Percentiles rank a stretch among this genome's conserved stretches.
phyloP scores from a whole-genome alignment of 495 filamentous ascomycete species.

The Penicillium canescens region DNA sequence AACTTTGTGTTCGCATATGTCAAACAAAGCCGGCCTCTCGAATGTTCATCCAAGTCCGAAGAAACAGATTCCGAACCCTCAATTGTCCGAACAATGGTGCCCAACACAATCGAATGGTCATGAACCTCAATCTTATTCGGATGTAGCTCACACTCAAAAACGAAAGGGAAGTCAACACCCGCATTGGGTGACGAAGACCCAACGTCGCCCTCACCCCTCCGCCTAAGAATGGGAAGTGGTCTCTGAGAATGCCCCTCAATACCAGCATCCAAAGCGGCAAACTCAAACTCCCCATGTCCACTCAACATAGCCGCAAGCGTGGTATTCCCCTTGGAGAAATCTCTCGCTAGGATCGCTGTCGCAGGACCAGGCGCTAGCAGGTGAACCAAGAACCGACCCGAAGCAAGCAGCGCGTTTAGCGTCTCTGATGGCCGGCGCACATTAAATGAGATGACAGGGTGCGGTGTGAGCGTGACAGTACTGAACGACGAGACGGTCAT shows the following conservation, averaged over 20 bases:
- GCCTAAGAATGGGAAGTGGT: conserved; percentile 33
- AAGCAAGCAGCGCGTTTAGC: conserved; percentile 57
- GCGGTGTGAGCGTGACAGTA: conserved; percentile 65
- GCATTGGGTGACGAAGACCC: not conserved
- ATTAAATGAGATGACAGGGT: conserved; percentile 78
- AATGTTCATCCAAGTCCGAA: conserved; percentile 11
- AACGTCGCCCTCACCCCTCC: conserved; percentile 8
- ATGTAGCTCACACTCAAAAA: conserved; percentile 41
- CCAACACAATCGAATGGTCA: conserved; percentile 47
- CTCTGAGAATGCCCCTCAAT: conserved; percentile 3
- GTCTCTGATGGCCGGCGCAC: conserved; percentile 73
- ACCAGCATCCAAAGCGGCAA: conserved; percentile 17
- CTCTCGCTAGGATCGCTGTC: conserved; percentile 40
- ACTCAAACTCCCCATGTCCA: conserved; percentile 41
- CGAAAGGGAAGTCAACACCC: conserved; percentile 35
- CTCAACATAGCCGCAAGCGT: conserved; percentile 30
- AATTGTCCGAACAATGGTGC: conserved; percentile 30
- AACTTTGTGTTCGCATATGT: conserved; percentile 48
- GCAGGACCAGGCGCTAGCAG: conserved; percentile 32
- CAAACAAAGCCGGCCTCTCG: conserved; percentile 31
- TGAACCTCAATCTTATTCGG: conserved; percentile 40
- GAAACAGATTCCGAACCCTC: conserved; percentile 8
- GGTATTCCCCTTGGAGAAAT: conserved; percentile 43
- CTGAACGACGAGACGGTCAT: conserved; percentile 87
- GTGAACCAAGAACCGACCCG: conserved; percentile 44